Evolutionary conservation across 768 basidiomycete species (phyloP).

Genomic region (Macrolepiota albuminosa): DNA sequence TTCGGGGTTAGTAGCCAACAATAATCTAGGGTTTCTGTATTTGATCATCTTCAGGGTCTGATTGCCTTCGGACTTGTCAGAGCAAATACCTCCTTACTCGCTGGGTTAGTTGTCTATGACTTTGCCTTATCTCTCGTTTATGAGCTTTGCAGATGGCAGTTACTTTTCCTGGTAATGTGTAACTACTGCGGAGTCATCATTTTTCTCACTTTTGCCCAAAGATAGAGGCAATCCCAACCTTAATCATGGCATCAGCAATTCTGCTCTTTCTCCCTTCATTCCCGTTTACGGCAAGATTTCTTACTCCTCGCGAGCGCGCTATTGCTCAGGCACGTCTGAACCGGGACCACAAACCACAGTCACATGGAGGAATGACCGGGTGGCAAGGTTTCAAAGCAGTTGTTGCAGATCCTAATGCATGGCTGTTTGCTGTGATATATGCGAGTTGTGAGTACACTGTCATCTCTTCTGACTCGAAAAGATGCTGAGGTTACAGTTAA

Average conservation of each 20-base stretch:
- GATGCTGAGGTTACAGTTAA: slow-evolving; percentile 32
- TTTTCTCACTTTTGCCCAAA: slow-evolving; percentile 13
- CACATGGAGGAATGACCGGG: slow-evolving; percentile 54
- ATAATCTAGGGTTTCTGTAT: not conserved
- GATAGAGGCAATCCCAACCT: slow-evolving; percentile 54
- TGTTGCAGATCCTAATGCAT: slow-evolving; percentile 43
- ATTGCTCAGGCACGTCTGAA: slow-evolving; percentile 56
- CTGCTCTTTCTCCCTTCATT: slow-evolving; percentile 51
- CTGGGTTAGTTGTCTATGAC: slow-evolving; percentile 24
- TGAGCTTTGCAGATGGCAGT: slow-evolving; percentile 43
- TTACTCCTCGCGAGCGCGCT: slow-evolving; percentile 46
- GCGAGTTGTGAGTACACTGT: slow-evolving; percentile 40
- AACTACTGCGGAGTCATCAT: not conserved
- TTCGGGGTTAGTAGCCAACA: slow-evolving; percentile 34
- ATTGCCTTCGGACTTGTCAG: slow-evolving; percentile 54
- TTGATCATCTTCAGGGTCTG: slow-evolving; percentile 35
- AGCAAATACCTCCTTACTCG: slow-evolving; percentile 39
- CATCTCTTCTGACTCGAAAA: not conserved
- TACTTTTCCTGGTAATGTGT: slow-evolving; percentile 44
- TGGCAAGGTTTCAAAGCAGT: slow-evolving; percentile 54
- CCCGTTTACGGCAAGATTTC: slow-evolving; percentile 49
- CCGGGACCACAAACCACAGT: slow-evolving; percentile 50
- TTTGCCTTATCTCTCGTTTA: slow-evolving; percentile 11
- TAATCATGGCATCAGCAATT: slow-evolving; percentile 46
- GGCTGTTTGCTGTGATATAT: slow-evolving; percentile 48